A percentile compares a stretch with the other conserved stretches of the same genome.
phyloP scores from a whole-genome alignment of 352 stramenopile genomes.

The Phytophthora palmivora region DNA sequence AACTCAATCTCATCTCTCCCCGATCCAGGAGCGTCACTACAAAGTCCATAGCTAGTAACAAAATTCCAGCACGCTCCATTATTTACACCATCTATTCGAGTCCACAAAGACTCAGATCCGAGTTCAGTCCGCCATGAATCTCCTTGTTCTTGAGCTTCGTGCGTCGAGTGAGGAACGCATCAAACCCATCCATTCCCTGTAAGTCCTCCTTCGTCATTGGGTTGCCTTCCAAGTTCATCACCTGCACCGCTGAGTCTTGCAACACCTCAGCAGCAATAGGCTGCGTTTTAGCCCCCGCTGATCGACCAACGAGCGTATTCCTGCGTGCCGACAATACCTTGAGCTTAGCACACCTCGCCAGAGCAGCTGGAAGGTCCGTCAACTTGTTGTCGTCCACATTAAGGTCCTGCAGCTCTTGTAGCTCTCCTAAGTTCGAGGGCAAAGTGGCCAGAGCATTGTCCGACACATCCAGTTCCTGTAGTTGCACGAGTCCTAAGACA shows the following conservation, averaged over 20 bases:
- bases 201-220: constrained; percentile 82
- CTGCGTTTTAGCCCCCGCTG: constrained; percentile 31
- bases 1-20: neutral
- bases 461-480: constrained; percentile 78
- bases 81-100: constrained; percentile 57
- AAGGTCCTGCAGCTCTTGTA: constrained; percentile 71
- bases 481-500: constrained; percentile 52
- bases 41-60: constrained; percentile 17
- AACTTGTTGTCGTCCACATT: constrained; percentile 73
- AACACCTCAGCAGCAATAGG: constrained; percentile 69
- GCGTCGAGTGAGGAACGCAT: constrained; percentile 76
- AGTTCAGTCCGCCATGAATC: constrained; percentile 78
- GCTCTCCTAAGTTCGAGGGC: constrained; percentile 48
- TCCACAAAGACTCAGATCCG: constrained; percentile 84
- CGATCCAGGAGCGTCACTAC: constrained; percentile 12
- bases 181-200: constrained; percentile 79
- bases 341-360: constrained; percentile 72
- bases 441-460: constrained; percentile 63
- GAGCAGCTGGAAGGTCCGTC: constrained; percentile 43
- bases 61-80: constrained; percentile 15
- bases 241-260: constrained; percentile 64
- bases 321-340: constrained; percentile 70
- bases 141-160: constrained; percentile 90
- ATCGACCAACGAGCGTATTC: constrained; percentile 53
- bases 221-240: constrained; percentile 87